Conservation (phyloP, 257 asterid species). For the Solanum ossicruentum region DNA sequence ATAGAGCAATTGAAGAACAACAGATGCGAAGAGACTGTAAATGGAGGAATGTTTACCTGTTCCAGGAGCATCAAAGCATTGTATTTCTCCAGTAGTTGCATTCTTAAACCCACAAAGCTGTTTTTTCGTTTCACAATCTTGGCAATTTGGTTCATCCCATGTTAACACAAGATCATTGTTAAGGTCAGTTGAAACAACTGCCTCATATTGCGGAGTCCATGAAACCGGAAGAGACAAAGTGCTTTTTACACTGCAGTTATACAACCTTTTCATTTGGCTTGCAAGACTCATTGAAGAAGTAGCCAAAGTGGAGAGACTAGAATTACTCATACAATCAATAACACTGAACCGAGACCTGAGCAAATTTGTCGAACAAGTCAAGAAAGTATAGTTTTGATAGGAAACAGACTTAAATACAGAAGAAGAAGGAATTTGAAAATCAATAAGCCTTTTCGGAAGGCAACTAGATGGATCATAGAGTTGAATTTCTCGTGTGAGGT, state of each 20-base stretch:
- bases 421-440: constrained; percentile 34
- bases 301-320: constrained; percentile 23
- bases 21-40: not conserved
- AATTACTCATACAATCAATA: constrained; percentile 20
- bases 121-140: constrained; percentile 19
- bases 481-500: constrained; percentile 31
- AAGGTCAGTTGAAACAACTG: constrained; percentile 7
- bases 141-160: constrained; percentile 24
- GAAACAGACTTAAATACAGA: constrained; percentile 18
- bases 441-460: constrained; percentile 34
- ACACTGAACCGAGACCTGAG: not conserved
- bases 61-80: constrained; percentile 6
- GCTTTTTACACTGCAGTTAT: constrained; percentile 16
- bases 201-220: constrained; percentile 10
- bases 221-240: constrained; percentile 31
- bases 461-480: constrained; percentile 46
- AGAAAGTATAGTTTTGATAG: constrained; percentile 31
- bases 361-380: constrained; percentile 37
- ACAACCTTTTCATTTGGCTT: constrained; percentile 14
- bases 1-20: not conserved
- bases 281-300: constrained; percentile 22
- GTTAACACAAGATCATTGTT: constrained; percentile 22
- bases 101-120: constrained; percentile 14
- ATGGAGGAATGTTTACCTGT: constrained; percentile 10
- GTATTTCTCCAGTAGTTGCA: not conserved